phyloP scores from a whole-genome alignment of 768 basidiomycete genomes.

The Lactarius psammicola region DNA sequence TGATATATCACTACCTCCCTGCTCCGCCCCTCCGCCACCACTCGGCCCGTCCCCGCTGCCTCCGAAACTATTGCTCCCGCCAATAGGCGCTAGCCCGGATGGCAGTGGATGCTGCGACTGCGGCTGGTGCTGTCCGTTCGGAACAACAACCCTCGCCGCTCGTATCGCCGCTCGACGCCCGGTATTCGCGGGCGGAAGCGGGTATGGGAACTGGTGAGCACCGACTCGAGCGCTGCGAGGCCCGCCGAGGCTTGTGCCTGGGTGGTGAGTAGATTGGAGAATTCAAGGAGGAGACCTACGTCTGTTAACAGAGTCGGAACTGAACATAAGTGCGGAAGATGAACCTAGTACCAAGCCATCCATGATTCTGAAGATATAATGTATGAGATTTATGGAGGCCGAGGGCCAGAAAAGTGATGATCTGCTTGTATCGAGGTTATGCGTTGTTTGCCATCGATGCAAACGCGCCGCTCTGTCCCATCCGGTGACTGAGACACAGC shows the following conservation, averaged over 20 bases:
- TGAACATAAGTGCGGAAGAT: background rate
- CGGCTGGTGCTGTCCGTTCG: background rate
- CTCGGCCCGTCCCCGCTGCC: background rate
- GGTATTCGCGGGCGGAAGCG: background rate
- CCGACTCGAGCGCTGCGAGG: background rate
- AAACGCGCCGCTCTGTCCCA: conserved; percentile 47
- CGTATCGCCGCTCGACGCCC: conserved; percentile 6
- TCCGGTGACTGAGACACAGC: conserved; percentile 43
- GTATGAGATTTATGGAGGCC: background rate
- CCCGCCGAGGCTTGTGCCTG: background rate
- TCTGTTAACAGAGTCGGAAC: conserved; percentile 8
- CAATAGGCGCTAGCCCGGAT: background rate
- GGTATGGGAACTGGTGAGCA: background rate
- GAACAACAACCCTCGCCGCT: conserved; percentile 13
- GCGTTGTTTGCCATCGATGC: conserved; percentile 75
- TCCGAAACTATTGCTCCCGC: background rate
- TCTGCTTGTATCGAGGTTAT: conserved; percentile 54
- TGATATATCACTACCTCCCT: background rate
- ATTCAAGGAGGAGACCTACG: background rate
- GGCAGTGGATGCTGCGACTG: background rate
- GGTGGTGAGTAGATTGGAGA: background rate
- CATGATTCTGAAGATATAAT: conserved; percentile 45
- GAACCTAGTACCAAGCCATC: conserved; percentile 45
- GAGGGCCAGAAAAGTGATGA: conserved; percentile 3
- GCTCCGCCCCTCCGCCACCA: too few species aligned